Conservation (phyloP, 2,329 filamentous ascomycete species). For the Fusarium longipes region DNA sequence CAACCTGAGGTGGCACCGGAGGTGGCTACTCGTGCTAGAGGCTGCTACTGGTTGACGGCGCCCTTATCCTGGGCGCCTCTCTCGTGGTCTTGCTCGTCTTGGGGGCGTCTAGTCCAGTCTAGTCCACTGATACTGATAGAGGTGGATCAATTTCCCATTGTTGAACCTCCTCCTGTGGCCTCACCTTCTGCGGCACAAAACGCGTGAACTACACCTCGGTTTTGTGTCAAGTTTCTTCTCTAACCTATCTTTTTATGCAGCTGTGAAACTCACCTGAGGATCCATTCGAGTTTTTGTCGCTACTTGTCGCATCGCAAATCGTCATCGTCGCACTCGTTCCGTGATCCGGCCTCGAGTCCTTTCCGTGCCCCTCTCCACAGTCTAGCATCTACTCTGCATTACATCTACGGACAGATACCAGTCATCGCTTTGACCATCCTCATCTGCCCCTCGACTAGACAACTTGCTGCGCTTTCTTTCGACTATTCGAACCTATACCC, state of each 20-base stretch:
- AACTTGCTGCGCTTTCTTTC: slow-evolving; percentile 21
- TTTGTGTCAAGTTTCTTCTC: slow-evolving; percentile 46
- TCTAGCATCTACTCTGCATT: slow-evolving; percentile 14
- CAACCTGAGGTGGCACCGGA: slow-evolving; percentile 33
- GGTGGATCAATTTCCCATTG: slow-evolving; percentile 42
- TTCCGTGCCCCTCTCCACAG: slow-evolving; percentile 24
- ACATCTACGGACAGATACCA: slow-evolving; percentile 25
- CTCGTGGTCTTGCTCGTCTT: slow-evolving; percentile 24
- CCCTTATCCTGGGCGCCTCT: slow-evolving; percentile 39
- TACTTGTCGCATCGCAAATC: slow-evolving; percentile 27
- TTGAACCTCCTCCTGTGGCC: slow-evolving; percentile 47
- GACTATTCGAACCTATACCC: slow-evolving; percentile 5
- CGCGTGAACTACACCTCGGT: slow-evolving; percentile 46
- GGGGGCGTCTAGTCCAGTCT: slow-evolving; percentile 32
- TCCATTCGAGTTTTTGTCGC: slow-evolving; percentile 36
- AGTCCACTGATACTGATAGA: slow-evolving; percentile 27
- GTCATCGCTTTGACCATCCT: slow-evolving; percentile 25
- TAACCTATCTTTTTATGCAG: slow-evolving; percentile 45
- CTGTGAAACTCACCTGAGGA: slow-evolving; percentile 43
- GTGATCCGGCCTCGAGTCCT: slow-evolving; percentile 24
- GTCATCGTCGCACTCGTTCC: slow-evolving; percentile 35
- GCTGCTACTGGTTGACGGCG: slow-evolving; percentile 31
- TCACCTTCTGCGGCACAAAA: slow-evolving; percentile 50
- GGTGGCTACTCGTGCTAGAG: slow-evolving; percentile 26
- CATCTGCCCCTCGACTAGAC: slow-evolving; percentile 22